Evolutionary conservation across 140 eudicot genomes (phyloP).

Genomic region (Ambrosia hybrid): DNA sequence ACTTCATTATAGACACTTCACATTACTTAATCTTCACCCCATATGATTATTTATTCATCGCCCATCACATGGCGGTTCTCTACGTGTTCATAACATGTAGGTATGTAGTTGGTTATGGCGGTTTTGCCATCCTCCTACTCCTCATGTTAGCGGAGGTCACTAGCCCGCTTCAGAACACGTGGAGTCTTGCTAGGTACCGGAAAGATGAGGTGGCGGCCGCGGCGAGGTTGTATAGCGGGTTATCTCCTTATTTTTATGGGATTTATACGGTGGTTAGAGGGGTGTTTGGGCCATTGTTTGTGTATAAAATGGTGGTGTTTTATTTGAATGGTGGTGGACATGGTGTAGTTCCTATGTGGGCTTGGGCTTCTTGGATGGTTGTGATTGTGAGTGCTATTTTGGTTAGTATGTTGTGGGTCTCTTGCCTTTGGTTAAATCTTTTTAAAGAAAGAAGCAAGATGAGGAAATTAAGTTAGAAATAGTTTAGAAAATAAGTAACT

Average conservation of each 20-base stretch:
- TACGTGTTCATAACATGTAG: conserved; percentile 65
- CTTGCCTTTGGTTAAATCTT: conserved; percentile 55
- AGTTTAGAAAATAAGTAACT: background rate
- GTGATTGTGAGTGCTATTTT: conserved; percentile 55
- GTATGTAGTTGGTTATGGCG: conserved; percentile 52
- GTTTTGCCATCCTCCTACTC: conserved; percentile 49
- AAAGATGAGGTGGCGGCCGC: conserved; percentile 47
- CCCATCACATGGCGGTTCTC: conserved; percentile 74
- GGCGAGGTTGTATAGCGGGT: conserved; percentile 29
- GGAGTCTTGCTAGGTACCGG: conserved; percentile 59
- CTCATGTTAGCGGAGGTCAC: conserved; percentile 72
- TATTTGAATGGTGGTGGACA: conserved; percentile 47
- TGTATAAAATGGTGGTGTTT: conserved; percentile 44
- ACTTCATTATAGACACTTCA: conserved; percentile 58
- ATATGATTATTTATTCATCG: conserved; percentile 57
- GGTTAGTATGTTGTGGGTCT: conserved; percentile 65
- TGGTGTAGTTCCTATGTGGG: conserved; percentile 60
- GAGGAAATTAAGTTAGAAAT: conserved; percentile 40
- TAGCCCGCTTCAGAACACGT: conserved; percentile 57
- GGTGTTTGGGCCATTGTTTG: conserved; percentile 55
- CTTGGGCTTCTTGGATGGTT: conserved; percentile 77
- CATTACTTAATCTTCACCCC: conserved; percentile 66
- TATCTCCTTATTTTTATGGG: conserved; percentile 61
- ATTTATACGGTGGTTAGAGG: conserved; percentile 59
- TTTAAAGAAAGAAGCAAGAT: conserved; percentile 39